These are phyloP conservation scores for Penicillium waksmanii DNA, from an alignment of 495 filamentous ascomycete genomes.

Conservation along the genomic window DNA sequence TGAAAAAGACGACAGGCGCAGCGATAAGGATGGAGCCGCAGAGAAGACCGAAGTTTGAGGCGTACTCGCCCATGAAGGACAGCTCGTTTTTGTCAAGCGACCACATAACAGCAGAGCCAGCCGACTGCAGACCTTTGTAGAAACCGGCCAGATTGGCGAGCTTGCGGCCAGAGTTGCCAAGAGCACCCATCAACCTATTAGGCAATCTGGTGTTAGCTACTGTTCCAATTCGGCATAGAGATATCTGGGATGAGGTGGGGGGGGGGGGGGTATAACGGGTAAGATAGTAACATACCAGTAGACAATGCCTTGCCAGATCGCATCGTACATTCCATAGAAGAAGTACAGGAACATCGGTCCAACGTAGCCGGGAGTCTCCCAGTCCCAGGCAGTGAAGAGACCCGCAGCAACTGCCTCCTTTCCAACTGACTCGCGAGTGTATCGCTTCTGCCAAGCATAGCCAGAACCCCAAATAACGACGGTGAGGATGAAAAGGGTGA, in stretches of 20 bases:
- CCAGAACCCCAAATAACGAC: constrained; percentile 56
- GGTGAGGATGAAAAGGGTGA: constrained; percentile 43
- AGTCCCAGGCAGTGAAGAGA: constrained; percentile 40
- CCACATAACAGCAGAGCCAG: constrained; percentile 81
- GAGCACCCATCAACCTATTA: constrained; percentile 78
- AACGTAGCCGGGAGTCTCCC: constrained; percentile 42
- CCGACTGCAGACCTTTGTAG: constrained; percentile 92
- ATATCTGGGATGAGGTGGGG: background rate
- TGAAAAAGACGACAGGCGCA: constrained; percentile 70
- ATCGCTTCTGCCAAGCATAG: constrained; percentile 53
- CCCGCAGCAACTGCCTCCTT: constrained; percentile 14
- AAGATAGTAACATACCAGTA: constrained; percentile 68
- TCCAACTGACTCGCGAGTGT: constrained; percentile 37
- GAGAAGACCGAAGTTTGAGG: constrained; percentile 67
- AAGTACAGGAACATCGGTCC: constrained; percentile 59
- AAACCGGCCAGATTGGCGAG: constrained; percentile 89
- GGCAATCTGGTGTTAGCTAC: constrained; percentile 8
- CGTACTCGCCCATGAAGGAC: constrained; percentile 58
- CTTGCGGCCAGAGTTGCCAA: constrained; percentile 87
- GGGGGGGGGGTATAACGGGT: background rate
- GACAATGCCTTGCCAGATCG: constrained; percentile 67
- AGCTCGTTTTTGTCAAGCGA: constrained; percentile 65
- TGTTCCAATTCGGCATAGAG: background rate
- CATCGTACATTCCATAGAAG: constrained; percentile 58
- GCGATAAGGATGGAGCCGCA: constrained; percentile 69